Evolutionary conservation across 805 yeast genomes (phyloP), one percentile per base, ranked within the genome.

Genomic region (Saturnispora quitensis): DNA sequence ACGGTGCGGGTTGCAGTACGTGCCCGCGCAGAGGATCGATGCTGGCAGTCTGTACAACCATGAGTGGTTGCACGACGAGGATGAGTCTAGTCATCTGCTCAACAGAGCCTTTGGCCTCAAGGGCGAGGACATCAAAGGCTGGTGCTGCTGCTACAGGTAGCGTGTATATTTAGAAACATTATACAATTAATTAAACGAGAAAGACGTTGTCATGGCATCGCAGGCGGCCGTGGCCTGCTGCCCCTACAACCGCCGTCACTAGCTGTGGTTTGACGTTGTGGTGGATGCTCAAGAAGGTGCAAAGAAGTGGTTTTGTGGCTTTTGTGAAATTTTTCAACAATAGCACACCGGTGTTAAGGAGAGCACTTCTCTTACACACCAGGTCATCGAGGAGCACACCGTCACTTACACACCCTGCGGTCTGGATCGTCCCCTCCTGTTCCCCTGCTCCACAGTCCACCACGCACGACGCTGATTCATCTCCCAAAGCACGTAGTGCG

Each of bases 31-130:
- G 12, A 68, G 86, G 50, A 73, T 70, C 48, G 85, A 80, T 66
- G 77, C 81, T 27, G 76, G 78, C 38, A 71, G 78, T 7, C 69
- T 80, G 63, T 66, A 75, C 45, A 68, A 73, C 31, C 84, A 80
- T 61, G 73, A 78, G 4, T 81, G 82, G 81, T 63, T 80, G n/a
- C 54, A 53, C 7, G 66, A 61, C 43, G 54, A 61, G 46, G 52
- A 55, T 25, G 53, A 53, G n/a, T 66, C 58, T 15, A 62, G 58
- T 38, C 50, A 47, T 9, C 5, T 31, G 34, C 45, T 66, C 15
- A 60, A 58, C 28, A 53, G 70, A 31, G 56, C 57, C 20, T 61
- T 47, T 48, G 71, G 71, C 1, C 40, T 60, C 10, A 56, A 58
- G 28, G 73, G 72, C 9, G 64, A 65, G 45, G 68, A 63, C 48